Percentiles rank a stretch among this genome's conserved stretches.
These are phyloP conservation scores for Boletus rubroflammeus DNA, from an alignment of 768 basidiomycete genomes.

Conservation along the genomic window DNA sequence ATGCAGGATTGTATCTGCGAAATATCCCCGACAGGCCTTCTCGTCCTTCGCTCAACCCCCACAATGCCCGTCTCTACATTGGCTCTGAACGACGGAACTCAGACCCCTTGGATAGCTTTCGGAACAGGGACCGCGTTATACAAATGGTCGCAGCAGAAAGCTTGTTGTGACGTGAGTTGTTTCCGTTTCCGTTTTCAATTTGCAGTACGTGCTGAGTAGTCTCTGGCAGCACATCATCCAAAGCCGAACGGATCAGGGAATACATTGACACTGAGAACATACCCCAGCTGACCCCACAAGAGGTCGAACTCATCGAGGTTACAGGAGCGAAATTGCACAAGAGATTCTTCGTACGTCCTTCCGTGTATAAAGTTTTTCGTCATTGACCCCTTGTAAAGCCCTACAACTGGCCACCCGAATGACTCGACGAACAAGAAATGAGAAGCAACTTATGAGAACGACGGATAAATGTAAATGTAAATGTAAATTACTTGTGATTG, in stretches of 20 bases:
- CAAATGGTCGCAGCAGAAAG: neutral
- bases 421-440: neutral
- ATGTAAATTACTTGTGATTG: neutral
- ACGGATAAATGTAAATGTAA: neutral
- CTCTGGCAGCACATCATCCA: conserved; percentile 31
- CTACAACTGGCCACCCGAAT: conserved; percentile 20
- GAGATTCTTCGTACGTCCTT: conserved; percentile 27
- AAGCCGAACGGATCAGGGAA: conserved; percentile 32
- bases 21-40: neutral
- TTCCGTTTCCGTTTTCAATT: neutral
- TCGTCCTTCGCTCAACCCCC: conserved; percentile 4
- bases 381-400: conserved; percentile 10
- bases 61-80: conserved; percentile 32
- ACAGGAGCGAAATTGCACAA: conserved; percentile 23
- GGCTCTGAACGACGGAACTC: conserved; percentile 52
- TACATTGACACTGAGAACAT: conserved; percentile 30
- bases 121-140: conserved; percentile 59
- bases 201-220: neutral
- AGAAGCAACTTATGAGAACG: neutral
- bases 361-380: neutral
- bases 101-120: conserved; percentile 55
- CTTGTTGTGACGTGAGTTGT: neutral
- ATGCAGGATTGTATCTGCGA: neutral
- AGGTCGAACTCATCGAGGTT: conserved; percentile 24
- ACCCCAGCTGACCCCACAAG: conserved; percentile 26